Evolutionary conservation across 2,329 filamentous ascomycete species (phyloP).

Genomic region (Sporothrix pallida): DNA sequence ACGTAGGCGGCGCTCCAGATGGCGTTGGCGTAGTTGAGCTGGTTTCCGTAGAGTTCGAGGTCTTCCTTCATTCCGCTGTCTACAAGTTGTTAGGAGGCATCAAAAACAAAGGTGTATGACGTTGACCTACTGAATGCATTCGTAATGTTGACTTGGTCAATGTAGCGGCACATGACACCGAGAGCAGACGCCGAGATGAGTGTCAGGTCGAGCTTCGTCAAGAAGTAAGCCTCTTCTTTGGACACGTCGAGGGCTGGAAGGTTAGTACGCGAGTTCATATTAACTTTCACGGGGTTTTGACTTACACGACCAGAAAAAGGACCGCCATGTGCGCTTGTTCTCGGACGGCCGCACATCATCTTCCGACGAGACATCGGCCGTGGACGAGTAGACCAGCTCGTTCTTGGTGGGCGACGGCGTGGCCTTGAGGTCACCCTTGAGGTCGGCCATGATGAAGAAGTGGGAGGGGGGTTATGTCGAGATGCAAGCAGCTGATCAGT

Average conservation of each 20-base stretch:
- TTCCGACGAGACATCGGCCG: background rate
- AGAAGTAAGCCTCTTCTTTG: constrained; percentile 40
- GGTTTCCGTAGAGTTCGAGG: constrained; percentile 42
- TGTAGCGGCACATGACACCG: constrained; percentile 42
- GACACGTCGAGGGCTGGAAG: constrained; percentile 39
- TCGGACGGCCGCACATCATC: constrained; percentile 38
- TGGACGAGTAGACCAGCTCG: constrained; percentile 2
- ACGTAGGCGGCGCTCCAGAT: constrained; percentile 47
- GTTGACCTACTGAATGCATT: constrained; percentile 41
- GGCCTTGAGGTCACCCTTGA: background rate
- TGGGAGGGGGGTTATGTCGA: background rate
- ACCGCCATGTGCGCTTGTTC: constrained; percentile 53
- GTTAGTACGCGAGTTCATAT: constrained; percentile 25
- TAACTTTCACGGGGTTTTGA: background rate
- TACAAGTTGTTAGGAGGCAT: no score
- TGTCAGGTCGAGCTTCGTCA: constrained; percentile 43
- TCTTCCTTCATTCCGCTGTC: constrained; percentile 45
- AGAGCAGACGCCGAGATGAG: constrained; percentile 41
- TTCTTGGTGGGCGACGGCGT: background rate
- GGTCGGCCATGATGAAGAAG: constrained; percentile 14
- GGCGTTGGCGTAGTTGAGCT: constrained; percentile 52
- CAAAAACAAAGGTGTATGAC: background rate
- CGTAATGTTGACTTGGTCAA: constrained; percentile 43
- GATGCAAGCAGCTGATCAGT: background rate
- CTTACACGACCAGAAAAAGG: constrained; percentile 42